These are phyloP conservation scores for Ophiocordyceps polyrhachis-furcata DNA, from an alignment of 2,329 filamentous ascomycete species.

Conservation along the genomic window DNA sequence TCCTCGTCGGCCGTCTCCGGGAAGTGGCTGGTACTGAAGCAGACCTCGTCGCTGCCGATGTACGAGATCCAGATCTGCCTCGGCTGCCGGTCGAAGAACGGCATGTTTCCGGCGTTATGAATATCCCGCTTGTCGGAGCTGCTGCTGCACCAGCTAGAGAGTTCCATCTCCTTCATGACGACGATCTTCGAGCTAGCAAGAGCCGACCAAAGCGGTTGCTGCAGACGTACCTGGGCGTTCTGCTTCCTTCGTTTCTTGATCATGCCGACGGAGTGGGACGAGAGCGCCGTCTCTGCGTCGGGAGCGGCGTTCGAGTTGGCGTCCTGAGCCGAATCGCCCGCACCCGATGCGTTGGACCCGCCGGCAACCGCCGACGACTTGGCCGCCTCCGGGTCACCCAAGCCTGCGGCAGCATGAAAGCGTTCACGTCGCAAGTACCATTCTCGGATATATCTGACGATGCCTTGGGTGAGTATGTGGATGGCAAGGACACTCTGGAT, in stretches of 20 bases:
- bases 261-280: constrained; percentile 22
- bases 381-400: constrained; percentile 44
- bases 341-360: background rate
- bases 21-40: constrained; percentile 55
- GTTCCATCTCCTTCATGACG: constrained; percentile 77
- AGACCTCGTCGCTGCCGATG: constrained; percentile 59
- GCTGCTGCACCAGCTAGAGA: constrained; percentile 63
- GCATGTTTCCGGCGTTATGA: constrained; percentile 58
- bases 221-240: constrained; percentile 73
- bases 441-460: constrained; percentile 51
- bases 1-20: constrained; percentile 21
- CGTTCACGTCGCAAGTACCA: constrained; percentile 46
- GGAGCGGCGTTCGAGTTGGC: constrained; percentile 30
- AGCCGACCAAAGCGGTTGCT: constrained; percentile 86
- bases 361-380: constrained; percentile 16
- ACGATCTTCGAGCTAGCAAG: constrained; percentile 93
- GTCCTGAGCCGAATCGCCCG: constrained; percentile 3
- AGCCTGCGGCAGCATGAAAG: constrained; percentile 26
- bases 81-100: constrained; percentile 45
- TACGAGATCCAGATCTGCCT: constrained; percentile 68
- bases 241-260: constrained; percentile 75
- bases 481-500: constrained; percentile 51
- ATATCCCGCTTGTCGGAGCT: constrained; percentile 57
- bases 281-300: constrained; percentile 28
- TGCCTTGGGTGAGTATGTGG: constrained; percentile 56